A percentile compares a stretch with the other conserved stretches of the same genome.
phyloP scores from a whole-genome alignment of 208 protist species.

The Trypanosoma lewisi region DNA sequence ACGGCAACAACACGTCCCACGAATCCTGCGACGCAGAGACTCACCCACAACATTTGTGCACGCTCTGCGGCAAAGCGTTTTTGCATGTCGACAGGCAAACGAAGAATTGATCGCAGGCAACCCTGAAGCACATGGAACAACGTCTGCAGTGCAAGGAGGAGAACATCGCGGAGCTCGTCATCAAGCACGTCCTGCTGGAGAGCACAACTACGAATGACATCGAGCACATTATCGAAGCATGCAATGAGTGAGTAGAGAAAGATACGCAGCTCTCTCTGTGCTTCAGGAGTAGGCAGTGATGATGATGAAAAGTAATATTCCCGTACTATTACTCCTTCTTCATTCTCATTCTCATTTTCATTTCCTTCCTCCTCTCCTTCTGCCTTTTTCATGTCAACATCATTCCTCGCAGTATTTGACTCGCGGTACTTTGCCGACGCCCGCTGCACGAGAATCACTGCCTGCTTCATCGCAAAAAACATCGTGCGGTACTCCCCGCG shows the following conservation, averaged over 20 bases:
- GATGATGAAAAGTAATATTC: conserved; percentile 3
- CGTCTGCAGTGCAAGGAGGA: conserved; percentile 31
- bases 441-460: conserved; percentile 51
- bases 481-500: conserved; percentile 56
- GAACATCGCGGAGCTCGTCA: conserved; percentile 50
- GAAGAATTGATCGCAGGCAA: conserved; percentile 31
- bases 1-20: conserved; percentile 33
- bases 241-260: conserved; percentile 38
- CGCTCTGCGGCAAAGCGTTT: conserved; percentile 29
- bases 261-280: conserved; percentile 11
- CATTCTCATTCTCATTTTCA: background rate
- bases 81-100: conserved; percentile 22
- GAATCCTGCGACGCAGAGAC: conserved; percentile 37
- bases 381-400: background rate
- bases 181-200: conserved; percentile 48
- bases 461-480: conserved; percentile 72
- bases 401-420: background rate
- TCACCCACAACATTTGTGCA: conserved; percentile 48
- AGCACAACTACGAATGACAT: conserved; percentile 33
- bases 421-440: conserved; percentile 30
- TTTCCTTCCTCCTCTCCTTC: conserved; percentile 4
- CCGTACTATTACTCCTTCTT: conserved; percentile 1
- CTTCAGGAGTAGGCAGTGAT: conserved; percentile 1
- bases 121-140: conserved; percentile 35
- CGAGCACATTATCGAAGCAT: conserved; percentile 38